A percentile compares a stretch with the other conserved stretches of the same genome.
phyloP scores from a whole-genome alignment of 2,329 filamentous ascomycete species.

The Monosporascus sp. region DNA sequence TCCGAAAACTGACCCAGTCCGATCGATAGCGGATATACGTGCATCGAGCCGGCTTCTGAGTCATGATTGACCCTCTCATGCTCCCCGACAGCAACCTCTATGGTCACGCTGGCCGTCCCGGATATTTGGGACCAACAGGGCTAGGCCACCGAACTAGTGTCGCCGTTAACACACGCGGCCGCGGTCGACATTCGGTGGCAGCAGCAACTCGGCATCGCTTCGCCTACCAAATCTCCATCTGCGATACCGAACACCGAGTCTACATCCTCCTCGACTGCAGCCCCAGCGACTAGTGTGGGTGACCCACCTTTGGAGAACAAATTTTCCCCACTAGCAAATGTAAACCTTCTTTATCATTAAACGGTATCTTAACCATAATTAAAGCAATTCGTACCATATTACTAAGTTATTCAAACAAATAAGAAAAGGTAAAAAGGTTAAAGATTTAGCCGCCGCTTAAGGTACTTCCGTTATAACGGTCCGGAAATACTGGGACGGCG shows the following conservation, averaged over 20 bases:
- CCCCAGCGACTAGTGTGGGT: no score
- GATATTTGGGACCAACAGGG: slow-evolving; percentile 4
- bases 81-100: not conserved
- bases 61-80: slow-evolving; percentile 10
- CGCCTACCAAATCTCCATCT: not conserved
- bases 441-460: no score
- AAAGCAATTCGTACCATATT: no score
- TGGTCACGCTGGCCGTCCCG: slow-evolving; percentile 4
- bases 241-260: not conserved
- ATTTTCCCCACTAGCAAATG: no score
- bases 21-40: slow-evolving; percentile 2
- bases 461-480: no score
- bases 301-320: no score
- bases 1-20: not conserved
- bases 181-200: slow-evolving; percentile 7
- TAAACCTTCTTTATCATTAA: no score
- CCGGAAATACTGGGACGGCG: no score
- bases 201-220: slow-evolving; percentile 3
- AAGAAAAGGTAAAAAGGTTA: no score
- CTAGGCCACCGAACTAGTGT: slow-evolving; percentile 1
- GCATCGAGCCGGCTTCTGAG: slow-evolving; percentile 1
- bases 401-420: no score
- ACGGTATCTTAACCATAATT: no score
- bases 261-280: not conserved
- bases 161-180: slow-evolving; percentile 5